Percentiles rank a stretch among this genome's conserved stretches.
phyloP scores from a whole-genome alignment of 1,284 basidiomycete species.

The Leccinum pallidistipes region DNA sequence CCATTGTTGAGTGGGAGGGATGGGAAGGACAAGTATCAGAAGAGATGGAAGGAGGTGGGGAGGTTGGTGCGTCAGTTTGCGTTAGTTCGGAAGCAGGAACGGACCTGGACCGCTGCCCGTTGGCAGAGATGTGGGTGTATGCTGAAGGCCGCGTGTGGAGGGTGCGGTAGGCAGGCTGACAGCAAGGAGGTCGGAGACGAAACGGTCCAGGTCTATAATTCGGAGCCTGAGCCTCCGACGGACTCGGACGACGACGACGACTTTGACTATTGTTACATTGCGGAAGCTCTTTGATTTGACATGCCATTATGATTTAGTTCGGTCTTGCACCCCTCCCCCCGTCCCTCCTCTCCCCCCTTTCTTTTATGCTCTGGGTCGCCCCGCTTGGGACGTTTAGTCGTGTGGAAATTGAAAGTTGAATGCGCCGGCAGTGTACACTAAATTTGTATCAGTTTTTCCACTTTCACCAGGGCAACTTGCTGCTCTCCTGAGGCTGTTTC shows the following conservation, averaged over 20 bases:
- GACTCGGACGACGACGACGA: slow-evolving; percentile 31
- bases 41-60: slow-evolving; percentile 30
- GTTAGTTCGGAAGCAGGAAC: slow-evolving; percentile 25
- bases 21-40: slow-evolving; percentile 24
- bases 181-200: slow-evolving; percentile 11
- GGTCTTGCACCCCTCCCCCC: background rate
- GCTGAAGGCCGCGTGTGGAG: background rate
- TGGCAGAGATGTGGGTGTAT: background rate
- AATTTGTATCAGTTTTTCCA: background rate
- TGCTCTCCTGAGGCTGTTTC: background rate
- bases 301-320: background rate
- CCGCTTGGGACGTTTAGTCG: background rate
- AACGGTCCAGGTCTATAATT: slow-evolving; percentile 18
- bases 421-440: slow-evolving; percentile 1
- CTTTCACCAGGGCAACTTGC: background rate
- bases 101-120: slow-evolving; percentile 11
- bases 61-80: slow-evolving; percentile 25
- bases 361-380: background rate
- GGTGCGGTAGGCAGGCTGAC: background rate
- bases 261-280: slow-evolving; percentile 28
- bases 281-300: slow-evolving; percentile 6
- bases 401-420: slow-evolving; percentile 1
- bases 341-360: background rate
- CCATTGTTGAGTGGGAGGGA: slow-evolving; percentile 23
- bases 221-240: slow-evolving; percentile 23